Conservation (phyloP, 371 early-diverging fungal species). For the Batkoa obscura region DNA sequence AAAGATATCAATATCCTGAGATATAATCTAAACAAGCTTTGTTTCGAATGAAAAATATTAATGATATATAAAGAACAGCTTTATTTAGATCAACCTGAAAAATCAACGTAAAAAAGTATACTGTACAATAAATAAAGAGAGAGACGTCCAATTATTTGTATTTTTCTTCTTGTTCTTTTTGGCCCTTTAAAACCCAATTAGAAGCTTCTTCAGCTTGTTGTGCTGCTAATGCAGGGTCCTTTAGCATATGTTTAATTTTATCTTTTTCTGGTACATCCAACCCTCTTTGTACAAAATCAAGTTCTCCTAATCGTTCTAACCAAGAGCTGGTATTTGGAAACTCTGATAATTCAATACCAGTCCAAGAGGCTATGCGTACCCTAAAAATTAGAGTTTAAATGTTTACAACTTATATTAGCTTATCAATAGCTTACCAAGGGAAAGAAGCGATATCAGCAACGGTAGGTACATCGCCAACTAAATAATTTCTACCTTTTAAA, state of each 20-base stretch:
- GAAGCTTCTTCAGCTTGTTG: background rate
- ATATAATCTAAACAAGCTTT: too few relatives aligned
- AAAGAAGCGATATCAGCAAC: background rate
- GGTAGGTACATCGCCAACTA: conserved; percentile 12
- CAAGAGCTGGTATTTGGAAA: conserved; percentile 8
- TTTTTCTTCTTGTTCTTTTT: background rate
- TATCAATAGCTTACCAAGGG: background rate
- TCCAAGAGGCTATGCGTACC: background rate
- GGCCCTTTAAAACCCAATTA: background rate
- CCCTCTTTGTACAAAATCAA: conserved; percentile 2
- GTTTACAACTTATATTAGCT: background rate
- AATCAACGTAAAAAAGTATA: too few relatives aligned
- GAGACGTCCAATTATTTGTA: too few relatives aligned
- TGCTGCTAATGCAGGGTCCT: background rate
- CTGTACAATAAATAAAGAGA: too few relatives aligned
- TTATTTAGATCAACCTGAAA: too few relatives aligned
- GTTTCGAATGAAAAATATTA: too few relatives aligned
- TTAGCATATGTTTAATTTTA: background rate
- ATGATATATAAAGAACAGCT: too few relatives aligned
- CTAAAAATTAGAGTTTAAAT: background rate
- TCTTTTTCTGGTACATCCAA: conserved; percentile 8
- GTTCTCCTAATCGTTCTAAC: conserved; percentile 6
- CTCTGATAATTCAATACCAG: background rate
- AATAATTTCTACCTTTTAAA: conserved; percentile 13
- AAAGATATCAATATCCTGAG: too few relatives aligned